Conservation (phyloP, 805 yeast species). For the Starmerella riodocensis region DNA sequence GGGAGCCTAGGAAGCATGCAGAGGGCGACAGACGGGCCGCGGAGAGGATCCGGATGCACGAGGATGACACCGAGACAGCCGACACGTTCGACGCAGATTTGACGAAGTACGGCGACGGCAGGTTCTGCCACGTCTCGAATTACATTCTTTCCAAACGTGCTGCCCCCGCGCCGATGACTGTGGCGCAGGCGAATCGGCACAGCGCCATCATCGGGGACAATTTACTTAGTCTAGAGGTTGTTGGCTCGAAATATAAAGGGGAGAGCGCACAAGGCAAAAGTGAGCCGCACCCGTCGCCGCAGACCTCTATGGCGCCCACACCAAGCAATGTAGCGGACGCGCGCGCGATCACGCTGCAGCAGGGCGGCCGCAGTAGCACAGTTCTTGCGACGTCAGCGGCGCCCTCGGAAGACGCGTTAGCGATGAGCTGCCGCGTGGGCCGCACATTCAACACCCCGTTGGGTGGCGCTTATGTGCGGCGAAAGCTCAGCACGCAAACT, state of each 20-base stretch:
- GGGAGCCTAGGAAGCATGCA: too few relatives aligned
- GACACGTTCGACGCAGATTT: too few relatives aligned
- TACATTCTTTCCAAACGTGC: background rate
- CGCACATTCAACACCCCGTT: slow-evolving; percentile 11
- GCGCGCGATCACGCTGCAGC: background rate
- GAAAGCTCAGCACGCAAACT: slow-evolving; percentile 2
- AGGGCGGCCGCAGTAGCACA: too few relatives aligned
- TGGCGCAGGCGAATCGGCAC: slow-evolving; percentile 10
- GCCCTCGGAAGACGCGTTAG: slow-evolving; percentile 7
- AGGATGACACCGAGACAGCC: too few relatives aligned
- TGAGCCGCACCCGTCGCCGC: background rate
- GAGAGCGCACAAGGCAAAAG: background rate
- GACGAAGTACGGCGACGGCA: background rate
- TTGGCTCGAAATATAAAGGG: background rate
- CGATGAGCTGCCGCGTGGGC: slow-evolving; percentile 10
- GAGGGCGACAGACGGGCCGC: too few relatives aligned
- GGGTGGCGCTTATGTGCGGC: slow-evolving; percentile 6
- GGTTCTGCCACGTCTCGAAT: background rate
- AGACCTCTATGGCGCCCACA: background rate
- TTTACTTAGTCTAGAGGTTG: background rate
- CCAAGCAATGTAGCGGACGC: background rate
- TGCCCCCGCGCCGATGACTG: background rate
- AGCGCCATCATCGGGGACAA: slow-evolving; percentile 14
- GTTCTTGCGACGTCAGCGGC: background rate
- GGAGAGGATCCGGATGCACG: too few relatives aligned